Conservation (phyloP, 345 rosid species). For the Physaria fendleri region DNA sequence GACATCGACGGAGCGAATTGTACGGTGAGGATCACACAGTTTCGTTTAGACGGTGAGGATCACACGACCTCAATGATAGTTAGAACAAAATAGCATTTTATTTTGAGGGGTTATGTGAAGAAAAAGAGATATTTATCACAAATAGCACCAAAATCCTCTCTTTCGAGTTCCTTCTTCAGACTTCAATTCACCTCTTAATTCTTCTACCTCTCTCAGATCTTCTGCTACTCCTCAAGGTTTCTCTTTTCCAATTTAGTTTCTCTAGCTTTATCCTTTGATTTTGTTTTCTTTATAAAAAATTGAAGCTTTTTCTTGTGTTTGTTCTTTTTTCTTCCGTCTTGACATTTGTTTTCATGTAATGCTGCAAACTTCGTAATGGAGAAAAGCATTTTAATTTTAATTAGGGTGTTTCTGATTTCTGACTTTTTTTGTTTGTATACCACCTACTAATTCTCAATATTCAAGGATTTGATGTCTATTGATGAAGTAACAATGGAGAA, state of each 20-base stretch:
- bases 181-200: background rate
- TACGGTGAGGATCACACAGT: no score
- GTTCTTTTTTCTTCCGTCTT: background rate
- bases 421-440: background rate
- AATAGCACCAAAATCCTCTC: slow-evolving; percentile 30
- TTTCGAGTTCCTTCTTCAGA: background rate
- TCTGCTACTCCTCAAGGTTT: slow-evolving; percentile 20
- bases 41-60: no score
- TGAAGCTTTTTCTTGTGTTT: background rate
- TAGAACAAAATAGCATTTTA: background rate
- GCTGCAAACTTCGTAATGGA: background rate
- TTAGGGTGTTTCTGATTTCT: background rate
- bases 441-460: background rate
- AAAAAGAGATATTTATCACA: slow-evolving; percentile 17
- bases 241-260: background rate
- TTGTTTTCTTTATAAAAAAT: background rate
- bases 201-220: slow-evolving; percentile 4
- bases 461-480: background rate
- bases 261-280: background rate
- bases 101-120: background rate
- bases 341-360: background rate
- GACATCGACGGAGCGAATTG: no score
- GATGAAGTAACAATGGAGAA: no score
- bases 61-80: background rate
- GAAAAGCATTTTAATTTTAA: background rate